phyloP scores from a whole-genome alignment of 345 rosid genomes.

The Brassica cretica region DNA sequence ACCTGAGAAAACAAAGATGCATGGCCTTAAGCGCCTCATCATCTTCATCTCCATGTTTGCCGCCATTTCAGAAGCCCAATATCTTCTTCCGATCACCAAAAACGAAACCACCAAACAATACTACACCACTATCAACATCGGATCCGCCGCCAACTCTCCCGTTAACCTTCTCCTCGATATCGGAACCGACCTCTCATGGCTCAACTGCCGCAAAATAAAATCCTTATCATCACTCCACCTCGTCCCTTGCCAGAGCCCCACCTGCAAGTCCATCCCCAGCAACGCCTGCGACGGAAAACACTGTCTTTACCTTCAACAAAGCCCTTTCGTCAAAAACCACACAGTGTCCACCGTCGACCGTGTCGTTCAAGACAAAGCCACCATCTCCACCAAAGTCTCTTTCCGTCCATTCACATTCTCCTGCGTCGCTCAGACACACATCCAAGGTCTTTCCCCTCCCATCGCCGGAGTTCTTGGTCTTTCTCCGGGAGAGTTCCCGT shows the following conservation, averaged over 20 bases:
- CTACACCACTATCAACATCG: constrained; percentile 41
- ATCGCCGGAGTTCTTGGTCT: background rate
- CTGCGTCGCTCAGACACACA: background rate
- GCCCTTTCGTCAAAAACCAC: background rate
- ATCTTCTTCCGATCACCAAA: constrained; percentile 44
- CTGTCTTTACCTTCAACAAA: constrained; percentile 14
- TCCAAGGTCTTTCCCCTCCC: background rate
- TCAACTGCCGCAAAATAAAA: constrained; percentile 24
- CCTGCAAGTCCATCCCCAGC: constrained; percentile 18
- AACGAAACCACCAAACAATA: constrained; percentile 45
- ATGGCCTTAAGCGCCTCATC: background rate
- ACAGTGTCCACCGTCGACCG: background rate
- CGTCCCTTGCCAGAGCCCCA: constrained; percentile 23
- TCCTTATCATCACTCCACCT: constrained; percentile 23
- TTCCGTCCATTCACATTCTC: background rate
- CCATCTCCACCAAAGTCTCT: background rate
- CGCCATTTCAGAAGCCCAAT: background rate
- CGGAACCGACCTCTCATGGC: constrained; percentile 29
- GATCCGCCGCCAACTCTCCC: constrained; percentile 32
- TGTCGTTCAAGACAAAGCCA: constrained; percentile 1
- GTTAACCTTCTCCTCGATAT: constrained; percentile 31
- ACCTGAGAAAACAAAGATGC: background rate
- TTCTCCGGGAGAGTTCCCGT: background rate
- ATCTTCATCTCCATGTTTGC: constrained; percentile 1
- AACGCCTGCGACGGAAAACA: background rate